Conservation (phyloP, 495 filamentous ascomycete species). For the Margaritispora aquatica region DNA sequence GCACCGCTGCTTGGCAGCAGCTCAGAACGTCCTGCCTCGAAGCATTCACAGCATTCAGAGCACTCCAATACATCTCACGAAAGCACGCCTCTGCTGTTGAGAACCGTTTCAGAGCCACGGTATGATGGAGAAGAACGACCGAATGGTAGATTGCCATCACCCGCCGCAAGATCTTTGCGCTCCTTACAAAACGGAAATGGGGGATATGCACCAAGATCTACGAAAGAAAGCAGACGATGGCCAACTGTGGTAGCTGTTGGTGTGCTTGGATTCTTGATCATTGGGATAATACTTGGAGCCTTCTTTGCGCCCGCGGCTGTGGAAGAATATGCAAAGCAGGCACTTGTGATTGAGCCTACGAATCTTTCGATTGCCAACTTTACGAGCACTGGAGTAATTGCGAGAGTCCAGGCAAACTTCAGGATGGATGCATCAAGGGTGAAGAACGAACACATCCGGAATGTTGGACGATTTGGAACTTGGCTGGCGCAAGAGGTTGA, state of each 20-base stretch:
- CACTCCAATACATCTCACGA: slow-evolving; percentile 32
- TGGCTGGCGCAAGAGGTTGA: slow-evolving; percentile 74
- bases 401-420: slow-evolving; percentile 75
- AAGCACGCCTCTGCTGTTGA: slow-evolving; percentile 48
- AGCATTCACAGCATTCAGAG: slow-evolving; percentile 28
- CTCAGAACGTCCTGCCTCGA: slow-evolving; percentile 28
- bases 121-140: slow-evolving; percentile 36
- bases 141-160: slow-evolving; percentile 22
- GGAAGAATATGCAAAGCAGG: slow-evolving; percentile 79
- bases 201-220: slow-evolving; percentile 5
- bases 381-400: slow-evolving; percentile 66
- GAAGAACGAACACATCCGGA: slow-evolving; percentile 57
- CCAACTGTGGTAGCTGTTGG: slow-evolving; percentile 38
- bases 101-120: slow-evolving; percentile 29
- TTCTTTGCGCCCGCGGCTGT: slow-evolving; percentile 77
- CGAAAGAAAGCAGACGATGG: slow-evolving; percentile 17
- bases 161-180: slow-evolving; percentile 20
- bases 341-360: slow-evolving; percentile 71
- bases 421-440: slow-evolving; percentile 71
- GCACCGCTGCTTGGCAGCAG: slow-evolving; percentile 33
- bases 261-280: slow-evolving; percentile 30
- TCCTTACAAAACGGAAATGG: slow-evolving; percentile 19
- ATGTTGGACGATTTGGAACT: slow-evolving; percentile 69
- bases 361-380: slow-evolving; percentile 78
- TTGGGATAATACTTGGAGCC: slow-evolving; percentile 49